These are phyloP conservation scores for Fragaria ananassa DNA, from an alignment of 306 rosid species.

Conservation along the genomic window DNA sequence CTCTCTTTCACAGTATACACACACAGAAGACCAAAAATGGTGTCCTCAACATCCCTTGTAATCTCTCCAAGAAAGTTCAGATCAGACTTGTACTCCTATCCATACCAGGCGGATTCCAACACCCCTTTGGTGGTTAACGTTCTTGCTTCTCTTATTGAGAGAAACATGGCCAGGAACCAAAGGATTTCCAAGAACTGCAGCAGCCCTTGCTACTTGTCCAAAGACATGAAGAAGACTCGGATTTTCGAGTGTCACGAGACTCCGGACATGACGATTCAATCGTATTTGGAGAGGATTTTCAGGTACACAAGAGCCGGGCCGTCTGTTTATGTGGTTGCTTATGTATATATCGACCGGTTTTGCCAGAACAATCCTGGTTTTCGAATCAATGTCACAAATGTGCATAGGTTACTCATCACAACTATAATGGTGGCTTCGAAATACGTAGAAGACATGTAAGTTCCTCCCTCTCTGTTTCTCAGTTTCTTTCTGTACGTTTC, in stretches of 20 bases:
- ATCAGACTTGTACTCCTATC: slow-evolving; percentile 69
- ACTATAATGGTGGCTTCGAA: slow-evolving; percentile 96
- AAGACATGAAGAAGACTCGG: slow-evolving; percentile 32
- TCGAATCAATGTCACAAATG: slow-evolving; percentile 63
- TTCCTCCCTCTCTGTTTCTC: slow-evolving; percentile 4
- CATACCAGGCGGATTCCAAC: slow-evolving; percentile 62
- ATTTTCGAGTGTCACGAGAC: slow-evolving; percentile 68
- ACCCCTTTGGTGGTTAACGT: slow-evolving; percentile 73
- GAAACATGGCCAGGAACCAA: slow-evolving; percentile 71
- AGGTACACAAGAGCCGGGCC: slow-evolving; percentile 86
- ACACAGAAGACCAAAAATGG: slow-evolving; percentile 23
- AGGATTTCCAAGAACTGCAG: slow-evolving; percentile 60
- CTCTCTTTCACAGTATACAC: neutral
- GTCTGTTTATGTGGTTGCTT: slow-evolving; percentile 82
- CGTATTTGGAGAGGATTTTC: slow-evolving; percentile 75
- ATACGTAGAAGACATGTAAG: slow-evolving; percentile 90
- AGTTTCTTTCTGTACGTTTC: neutral
- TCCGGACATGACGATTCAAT: slow-evolving; percentile 75
- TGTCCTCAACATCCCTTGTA: slow-evolving; percentile 32
- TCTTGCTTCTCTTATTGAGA: slow-evolving; percentile 75
- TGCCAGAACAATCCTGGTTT: slow-evolving; percentile 68
- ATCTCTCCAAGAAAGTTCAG: slow-evolving; percentile 79
- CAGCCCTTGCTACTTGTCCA: slow-evolving; percentile 38
- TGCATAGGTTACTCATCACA: slow-evolving; percentile 79
- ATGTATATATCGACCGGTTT: slow-evolving; percentile 84